Evolutionary conservation across 2,329 filamentous ascomycete genomes (phyloP).

Genomic region (Penicillium sp.): DNA sequence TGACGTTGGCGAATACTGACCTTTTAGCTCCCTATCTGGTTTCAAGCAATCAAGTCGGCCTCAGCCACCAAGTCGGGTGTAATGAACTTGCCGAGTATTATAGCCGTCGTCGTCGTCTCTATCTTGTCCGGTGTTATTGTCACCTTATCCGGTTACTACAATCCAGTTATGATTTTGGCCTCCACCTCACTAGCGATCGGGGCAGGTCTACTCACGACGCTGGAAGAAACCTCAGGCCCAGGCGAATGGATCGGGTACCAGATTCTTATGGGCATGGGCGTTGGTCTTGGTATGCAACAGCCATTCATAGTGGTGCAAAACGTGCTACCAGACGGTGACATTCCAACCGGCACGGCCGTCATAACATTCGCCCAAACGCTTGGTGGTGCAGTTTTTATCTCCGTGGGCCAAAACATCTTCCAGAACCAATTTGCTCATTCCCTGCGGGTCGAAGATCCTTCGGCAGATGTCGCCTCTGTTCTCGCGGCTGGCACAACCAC

Average conservation of each 20-base stretch:
- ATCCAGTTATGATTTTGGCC: conserved; percentile 29
- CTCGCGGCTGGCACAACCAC: background rate
- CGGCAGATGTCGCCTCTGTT: background rate
- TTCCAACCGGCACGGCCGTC: conserved; percentile 29
- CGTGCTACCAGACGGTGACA: conserved; percentile 23
- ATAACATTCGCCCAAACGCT: conserved; percentile 30
- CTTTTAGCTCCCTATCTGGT: conserved; percentile 31
- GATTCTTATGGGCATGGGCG: conserved; percentile 27
- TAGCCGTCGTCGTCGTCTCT: conserved; percentile 17
- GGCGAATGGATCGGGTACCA: conserved; percentile 43
- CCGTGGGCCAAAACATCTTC: conserved; percentile 34
- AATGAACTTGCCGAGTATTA: conserved; percentile 26
- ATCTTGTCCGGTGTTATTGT: conserved; percentile 11
- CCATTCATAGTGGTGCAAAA: conserved; percentile 31
- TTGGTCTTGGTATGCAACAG: conserved; percentile 30
- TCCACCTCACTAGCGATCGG: conserved; percentile 28
- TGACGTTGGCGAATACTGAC: background rate
- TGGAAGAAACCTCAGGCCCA: conserved; percentile 18
- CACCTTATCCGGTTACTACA: conserved; percentile 30
- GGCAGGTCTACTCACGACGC: conserved; percentile 33
- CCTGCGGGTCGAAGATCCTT: background rate
- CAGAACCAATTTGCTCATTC: conserved; percentile 15
- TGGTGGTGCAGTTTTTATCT: conserved; percentile 32
- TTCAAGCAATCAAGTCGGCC: conserved; percentile 30
- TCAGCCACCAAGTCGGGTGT: conserved; percentile 29